Evolutionary conservation across 2,329 filamentous ascomycete genomes (phyloP), one percentile per base, ranked within the genome.

Genomic region (Cytospora paraplurivora): DNA sequence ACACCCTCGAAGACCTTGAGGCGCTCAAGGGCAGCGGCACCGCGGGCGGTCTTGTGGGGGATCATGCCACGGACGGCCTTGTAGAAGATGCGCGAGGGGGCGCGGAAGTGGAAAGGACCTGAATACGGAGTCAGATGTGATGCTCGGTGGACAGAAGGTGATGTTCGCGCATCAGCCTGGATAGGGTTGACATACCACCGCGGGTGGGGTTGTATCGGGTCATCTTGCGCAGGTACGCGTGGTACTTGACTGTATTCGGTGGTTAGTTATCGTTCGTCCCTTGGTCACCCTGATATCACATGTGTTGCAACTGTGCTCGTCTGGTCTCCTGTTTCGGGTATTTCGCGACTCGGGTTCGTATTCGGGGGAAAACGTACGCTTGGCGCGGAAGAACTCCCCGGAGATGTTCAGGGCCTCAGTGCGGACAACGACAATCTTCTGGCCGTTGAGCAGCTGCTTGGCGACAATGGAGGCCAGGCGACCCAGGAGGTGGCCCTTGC

Each of bases 21-120:
- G 82, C 95, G 91, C 88, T 98, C 93, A 79, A 99, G 82, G 75
- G 95, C 95, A 76, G 94, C 94, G 75, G 92, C 90, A 83, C 95
- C 95, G 78, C 95, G 94, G 80, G 95, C 88, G 74, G 95, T 99
- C 92, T 99, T 99, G 92, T 99, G 95, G 78, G 95, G 95, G 74
- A 99, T 96, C 95, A 99, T 99, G 81, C 95, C 95, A 81, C 95
- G 94, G 84, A 99, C 92, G 79, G 95, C 93, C 91, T 97, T 97
- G 91, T 97, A 99, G 90, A 99, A 97, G 87, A 99, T 97, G 83
- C 96, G 91, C 76, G 93, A 96, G 70, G 95, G 95, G 75, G 94
- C 93, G 80, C 95, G 95, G 93, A 97, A 98, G 85, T 99, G 95
- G 93, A 98, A 99, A 82, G 95, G 95, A 86, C 94, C 90, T 93